Evolutionary conservation across 805 yeast genomes (phyloP), one percentile per base, ranked within the genome.

Genomic region (Candida pseudoglaebosa): DNA sequence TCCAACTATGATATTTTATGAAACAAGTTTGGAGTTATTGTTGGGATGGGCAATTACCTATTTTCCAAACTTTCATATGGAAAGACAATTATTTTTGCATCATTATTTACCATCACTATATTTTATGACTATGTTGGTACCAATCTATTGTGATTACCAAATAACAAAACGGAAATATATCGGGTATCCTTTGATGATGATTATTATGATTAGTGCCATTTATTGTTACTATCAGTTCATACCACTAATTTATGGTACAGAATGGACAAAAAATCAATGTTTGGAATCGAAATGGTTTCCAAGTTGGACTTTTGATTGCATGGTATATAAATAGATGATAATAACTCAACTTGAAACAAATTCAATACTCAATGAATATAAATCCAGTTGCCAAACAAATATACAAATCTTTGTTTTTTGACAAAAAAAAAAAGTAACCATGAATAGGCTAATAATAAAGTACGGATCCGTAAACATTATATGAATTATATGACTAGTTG

Each of bases 31-130:
- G 10, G 73, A 71, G 42, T 73, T 59, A 40, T 47, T 73, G 13
- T 42, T 75, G 2, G 93, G 87, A 1, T 85, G 80, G 75, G 43
- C 67, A 1, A 21, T 80, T 16, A 81, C 82, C 49, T 75, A 68
- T 44, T 45, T 72, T 30, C 91, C 93, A 14, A 79, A 74, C 44
- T 65, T 73, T 52, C 39, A 54, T 41, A 54, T 66, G 57, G 39
- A 57, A 10, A 51, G 71, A 40, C 70, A 67, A 34, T 38, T 67
- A 41, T 68, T 69, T 42, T 49, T 70, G 4, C 74, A 67, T 37
- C 70, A 70, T 47, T 79, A 78, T 54, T 53, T 73, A 33, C 74
- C 77, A 17, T 60, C 80, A 8, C 53, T 77, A 22, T 75, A 67
- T 45, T 74, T 78, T 50, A 68, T 72, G 3, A 57, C 77, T 4